Evolutionary conservation across 768 basidiomycete genomes (phyloP).

Genomic region (Tubosaeta sp.): DNA sequence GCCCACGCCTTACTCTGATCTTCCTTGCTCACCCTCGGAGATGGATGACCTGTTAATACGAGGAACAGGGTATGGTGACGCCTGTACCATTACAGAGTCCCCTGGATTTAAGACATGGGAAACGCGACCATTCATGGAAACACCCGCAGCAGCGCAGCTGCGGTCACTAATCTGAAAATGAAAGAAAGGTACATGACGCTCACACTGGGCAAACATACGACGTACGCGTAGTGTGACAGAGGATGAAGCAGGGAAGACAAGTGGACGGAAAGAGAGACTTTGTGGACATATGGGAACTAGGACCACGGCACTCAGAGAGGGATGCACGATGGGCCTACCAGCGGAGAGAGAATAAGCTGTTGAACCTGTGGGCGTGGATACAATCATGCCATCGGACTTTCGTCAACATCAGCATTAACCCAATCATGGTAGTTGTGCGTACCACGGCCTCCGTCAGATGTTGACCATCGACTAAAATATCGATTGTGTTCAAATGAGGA

Average conservation of each 20-base stretch:
- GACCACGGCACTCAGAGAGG: conserved; percentile 83
- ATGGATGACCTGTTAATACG: conserved; percentile 88
- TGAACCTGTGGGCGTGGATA: conserved; percentile 94
- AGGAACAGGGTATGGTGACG: conserved; percentile 86
- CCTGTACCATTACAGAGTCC: conserved; percentile 80
- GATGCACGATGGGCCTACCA: conserved; percentile 94
- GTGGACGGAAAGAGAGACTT: conserved; percentile 85
- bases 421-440: conserved; percentile 32
- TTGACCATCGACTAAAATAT: conserved; percentile 91
- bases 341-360: conserved; percentile 95
- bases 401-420: conserved; percentile 11
- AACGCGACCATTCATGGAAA: conserved; percentile 91
- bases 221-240: conserved; percentile 69
- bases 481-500: conserved; percentile 89
- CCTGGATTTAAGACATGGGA: conserved; percentile 80
- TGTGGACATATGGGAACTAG: conserved; percentile 95
- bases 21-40: conserved; percentile 42
- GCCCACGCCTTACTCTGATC: conserved; percentile 59
- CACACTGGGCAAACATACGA: conserved; percentile 5
- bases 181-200: conserved; percentile 2
- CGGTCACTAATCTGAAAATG: conserved; percentile 69
- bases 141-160: conserved; percentile 80
- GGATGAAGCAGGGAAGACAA: conserved; percentile 84
- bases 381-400: conserved; percentile 89
- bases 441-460: conserved; percentile 95